Evolutionary conservation across 2,329 filamentous ascomycete genomes (phyloP).

Genomic region (Penicillium sp.): DNA sequence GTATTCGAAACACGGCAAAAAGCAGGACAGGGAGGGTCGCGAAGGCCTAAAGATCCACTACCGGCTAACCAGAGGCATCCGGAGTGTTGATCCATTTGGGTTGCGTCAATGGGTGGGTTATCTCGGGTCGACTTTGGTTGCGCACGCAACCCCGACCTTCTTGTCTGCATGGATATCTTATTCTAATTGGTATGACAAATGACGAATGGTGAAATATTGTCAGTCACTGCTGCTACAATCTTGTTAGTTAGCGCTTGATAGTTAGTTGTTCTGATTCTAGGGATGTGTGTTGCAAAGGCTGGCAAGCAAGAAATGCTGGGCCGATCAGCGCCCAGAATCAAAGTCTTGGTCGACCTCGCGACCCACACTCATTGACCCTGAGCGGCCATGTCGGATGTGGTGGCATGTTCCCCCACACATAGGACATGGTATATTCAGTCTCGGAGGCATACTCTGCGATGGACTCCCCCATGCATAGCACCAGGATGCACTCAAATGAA

Average conservation of each 20-base stretch:
- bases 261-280: conserved; percentile 8
- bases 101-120: conserved; percentile 21
- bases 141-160: conserved; percentile 19
- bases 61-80: conserved; percentile 15
- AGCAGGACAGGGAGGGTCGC: conserved; percentile 3
- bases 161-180: neutral
- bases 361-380: conserved; percentile 19
- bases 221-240: neutral
- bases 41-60: conserved; percentile 1
- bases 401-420: neutral
- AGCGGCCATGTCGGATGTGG: conserved; percentile 5
- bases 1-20: conserved; percentile 10
- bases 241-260: neutral
- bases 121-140: neutral
- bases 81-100: conserved; percentile 13
- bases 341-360: conserved; percentile 16
- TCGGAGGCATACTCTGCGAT: neutral
- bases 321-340: conserved; percentile 20
- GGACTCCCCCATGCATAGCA: neutral
- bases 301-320: conserved; percentile 17
- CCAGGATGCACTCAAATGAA: neutral
- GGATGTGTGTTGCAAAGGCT: conserved; percentile 7
- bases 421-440: neutral
- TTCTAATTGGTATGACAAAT: conserved; percentile 8
- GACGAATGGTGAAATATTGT: neutral